phyloP scores from a whole-genome alignment of 179 eudicot genomes.

The Gypsophila paniculata region DNA sequence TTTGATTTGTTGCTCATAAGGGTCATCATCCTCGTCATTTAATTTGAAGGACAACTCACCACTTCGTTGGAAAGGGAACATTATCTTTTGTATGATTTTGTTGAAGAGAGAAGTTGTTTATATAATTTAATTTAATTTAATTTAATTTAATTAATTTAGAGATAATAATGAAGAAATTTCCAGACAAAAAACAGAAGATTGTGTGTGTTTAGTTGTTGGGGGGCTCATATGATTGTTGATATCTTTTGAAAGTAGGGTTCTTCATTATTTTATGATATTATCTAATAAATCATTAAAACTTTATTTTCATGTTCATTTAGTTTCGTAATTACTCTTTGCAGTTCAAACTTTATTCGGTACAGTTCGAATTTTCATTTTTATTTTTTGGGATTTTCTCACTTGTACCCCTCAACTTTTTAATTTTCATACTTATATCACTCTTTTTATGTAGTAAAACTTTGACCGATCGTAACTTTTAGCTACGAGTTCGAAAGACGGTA shows the following conservation, averaged over 20 bases:
- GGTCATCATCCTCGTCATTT: conserved; percentile 18
- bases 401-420: too few relatives aligned
- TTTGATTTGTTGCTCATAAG: conserved; percentile 16
- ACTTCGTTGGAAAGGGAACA: conserved; percentile 33
- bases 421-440: too few relatives aligned
- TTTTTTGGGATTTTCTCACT: too few relatives aligned
- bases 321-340: too few relatives aligned
- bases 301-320: too few relatives aligned
- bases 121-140: too few relatives aligned
- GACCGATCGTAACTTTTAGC: too few relatives aligned
- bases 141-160: background rate
- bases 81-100: background rate
- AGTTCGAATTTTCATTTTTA: too few relatives aligned
- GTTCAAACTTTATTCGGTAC: too few relatives aligned
- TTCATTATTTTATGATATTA: background rate
- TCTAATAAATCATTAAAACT: too few relatives aligned
- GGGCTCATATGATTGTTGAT: background rate
- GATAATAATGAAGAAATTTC: background rate
- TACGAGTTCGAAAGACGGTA: too few relatives aligned
- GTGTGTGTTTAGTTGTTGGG: conserved; percentile 18
- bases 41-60: conserved; percentile 34
- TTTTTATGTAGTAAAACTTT: too few relatives aligned
- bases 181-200: conserved; percentile 10
- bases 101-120: background rate
- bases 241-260: background rate